Conservation (phyloP, 164 flowering plant genomes). For the Vitis amurensis region DNA sequence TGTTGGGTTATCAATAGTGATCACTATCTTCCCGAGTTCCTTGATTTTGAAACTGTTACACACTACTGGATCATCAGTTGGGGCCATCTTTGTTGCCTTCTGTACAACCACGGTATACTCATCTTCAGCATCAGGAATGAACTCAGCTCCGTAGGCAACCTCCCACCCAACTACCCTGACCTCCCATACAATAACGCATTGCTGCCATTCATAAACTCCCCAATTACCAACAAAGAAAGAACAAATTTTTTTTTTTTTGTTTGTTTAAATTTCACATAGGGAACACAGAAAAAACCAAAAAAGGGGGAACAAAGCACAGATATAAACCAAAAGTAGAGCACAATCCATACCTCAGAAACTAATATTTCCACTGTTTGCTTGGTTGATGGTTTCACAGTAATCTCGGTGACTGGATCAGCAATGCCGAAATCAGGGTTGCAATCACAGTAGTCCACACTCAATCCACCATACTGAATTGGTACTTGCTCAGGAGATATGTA, state of each 20-base stretch:
- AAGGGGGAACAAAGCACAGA: neutral
- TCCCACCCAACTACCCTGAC: conserved; percentile 73
- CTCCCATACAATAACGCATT: conserved; percentile 64
- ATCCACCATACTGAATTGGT: conserved; percentile 68
- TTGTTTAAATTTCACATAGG: too few relatives aligned
- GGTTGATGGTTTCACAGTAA: conserved; percentile 52
- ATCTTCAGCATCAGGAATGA: conserved; percentile 42
- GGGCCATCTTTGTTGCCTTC: conserved; percentile 45
- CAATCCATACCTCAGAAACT: conserved; percentile 46
- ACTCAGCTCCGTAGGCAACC: conserved; percentile 63
- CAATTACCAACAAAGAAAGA: neutral
- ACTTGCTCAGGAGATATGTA: conserved; percentile 68
- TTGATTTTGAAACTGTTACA: conserved; percentile 40
- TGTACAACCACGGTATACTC: conserved; percentile 47
- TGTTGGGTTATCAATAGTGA: conserved; percentile 55
- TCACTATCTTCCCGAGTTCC: conserved; percentile 56
- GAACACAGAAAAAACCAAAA: too few relatives aligned
- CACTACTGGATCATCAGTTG: conserved; percentile 59
- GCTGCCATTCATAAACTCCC: conserved; percentile 29
- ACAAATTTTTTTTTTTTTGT: too few relatives aligned
- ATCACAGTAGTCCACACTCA: conserved; percentile 62
- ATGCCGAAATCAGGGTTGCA: conserved; percentile 58
- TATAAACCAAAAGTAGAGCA: neutral
- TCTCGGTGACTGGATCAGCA: conserved; percentile 53
- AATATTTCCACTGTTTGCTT: conserved; percentile 67